phyloP scores from a whole-genome alignment of 768 basidiomycete species.

The Lactifluus subvellereus region DNA sequence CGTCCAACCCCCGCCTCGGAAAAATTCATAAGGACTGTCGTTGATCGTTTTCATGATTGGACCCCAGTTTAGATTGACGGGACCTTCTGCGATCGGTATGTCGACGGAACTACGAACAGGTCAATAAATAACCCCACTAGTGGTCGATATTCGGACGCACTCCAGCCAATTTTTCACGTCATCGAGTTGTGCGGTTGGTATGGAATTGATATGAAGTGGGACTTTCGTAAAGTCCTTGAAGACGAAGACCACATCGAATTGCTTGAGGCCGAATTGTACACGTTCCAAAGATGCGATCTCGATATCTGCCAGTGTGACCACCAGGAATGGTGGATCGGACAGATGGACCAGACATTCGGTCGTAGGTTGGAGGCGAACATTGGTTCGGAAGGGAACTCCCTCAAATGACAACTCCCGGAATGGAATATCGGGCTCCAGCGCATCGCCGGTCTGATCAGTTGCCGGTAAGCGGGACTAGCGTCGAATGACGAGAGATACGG shows the following conservation, averaged over 20 bases:
- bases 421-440: constrained; percentile 90
- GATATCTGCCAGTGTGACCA: constrained; percentile 89
- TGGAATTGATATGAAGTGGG: constrained; percentile 95
- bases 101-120: constrained; percentile 73
- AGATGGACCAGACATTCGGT: constrained; percentile 96
- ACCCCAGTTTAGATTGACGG: constrained; percentile 96
- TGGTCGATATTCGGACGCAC: constrained; percentile 43
- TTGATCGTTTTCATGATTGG: constrained; percentile 99
- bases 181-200: constrained; percentile 84
- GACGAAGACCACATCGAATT: constrained; percentile 96
- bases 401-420: constrained; percentile 97
- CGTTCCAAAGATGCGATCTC: constrained; percentile 96
- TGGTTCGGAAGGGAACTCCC: constrained; percentile 94
- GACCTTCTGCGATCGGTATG: constrained; percentile 90
- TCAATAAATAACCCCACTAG: constrained; percentile 11
- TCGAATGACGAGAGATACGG: constrained; percentile 28
- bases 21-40: constrained; percentile 92
- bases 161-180: constrained; percentile 99
- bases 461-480: constrained; percentile 2
- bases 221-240: constrained; percentile 93
- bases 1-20: constrained; percentile 92
- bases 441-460: constrained; percentile 57
- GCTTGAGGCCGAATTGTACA: constrained; percentile 92
- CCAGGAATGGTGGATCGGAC: constrained; percentile 92
- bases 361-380: constrained; percentile 90